phyloP scores from a whole-genome alignment of 2,329 filamentous ascomycete species.

The Ophiosphaerella herpotricha region DNA sequence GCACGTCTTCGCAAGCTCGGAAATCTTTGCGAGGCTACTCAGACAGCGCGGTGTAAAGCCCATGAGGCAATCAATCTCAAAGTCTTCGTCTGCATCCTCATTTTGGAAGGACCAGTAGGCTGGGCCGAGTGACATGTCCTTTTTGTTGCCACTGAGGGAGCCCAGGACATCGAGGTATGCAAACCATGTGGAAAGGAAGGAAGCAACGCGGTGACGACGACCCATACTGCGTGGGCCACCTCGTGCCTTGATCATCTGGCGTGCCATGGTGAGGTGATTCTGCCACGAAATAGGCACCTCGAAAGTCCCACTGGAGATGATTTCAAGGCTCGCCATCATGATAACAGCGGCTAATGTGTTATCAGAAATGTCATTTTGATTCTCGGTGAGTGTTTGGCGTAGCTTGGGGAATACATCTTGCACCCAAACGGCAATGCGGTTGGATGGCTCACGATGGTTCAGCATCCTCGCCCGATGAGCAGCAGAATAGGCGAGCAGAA shows the following conservation, averaged over 20 bases:
- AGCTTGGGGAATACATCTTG: constrained; percentile 77
- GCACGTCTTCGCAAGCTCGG: constrained; percentile 70
- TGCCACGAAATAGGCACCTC: constrained; percentile 83
- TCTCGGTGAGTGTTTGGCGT: constrained; percentile 64
- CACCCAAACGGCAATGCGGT: constrained; percentile 80
- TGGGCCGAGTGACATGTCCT: constrained; percentile 48
- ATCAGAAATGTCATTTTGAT: constrained; percentile 63
- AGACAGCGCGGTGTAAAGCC: constrained; percentile 77
- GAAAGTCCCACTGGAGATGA: constrained; percentile 80
- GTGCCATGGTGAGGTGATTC: constrained; percentile 74
- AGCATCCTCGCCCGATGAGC: constrained; percentile 78
- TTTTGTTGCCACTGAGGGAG: constrained; percentile 64
- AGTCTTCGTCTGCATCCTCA: constrained; percentile 62
- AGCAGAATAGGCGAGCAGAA: constrained; percentile 82
- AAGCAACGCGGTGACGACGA: constrained; percentile 60
- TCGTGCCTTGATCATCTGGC: constrained; percentile 73
- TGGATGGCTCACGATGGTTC: constrained; percentile 72
- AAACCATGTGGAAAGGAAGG: constrained; percentile 82
- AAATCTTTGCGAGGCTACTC: constrained; percentile 71
- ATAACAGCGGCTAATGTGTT: constrained; percentile 79
- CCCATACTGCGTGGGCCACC: constrained; percentile 61
- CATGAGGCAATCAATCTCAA: constrained; percentile 78
- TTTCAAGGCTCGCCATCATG: constrained; percentile 82
- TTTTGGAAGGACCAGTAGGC: constrained; percentile 51
- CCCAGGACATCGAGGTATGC: constrained; percentile 82